phyloP scores from a whole-genome alignment of 23 red algal species.

The Agarophyton chilense region DNA sequence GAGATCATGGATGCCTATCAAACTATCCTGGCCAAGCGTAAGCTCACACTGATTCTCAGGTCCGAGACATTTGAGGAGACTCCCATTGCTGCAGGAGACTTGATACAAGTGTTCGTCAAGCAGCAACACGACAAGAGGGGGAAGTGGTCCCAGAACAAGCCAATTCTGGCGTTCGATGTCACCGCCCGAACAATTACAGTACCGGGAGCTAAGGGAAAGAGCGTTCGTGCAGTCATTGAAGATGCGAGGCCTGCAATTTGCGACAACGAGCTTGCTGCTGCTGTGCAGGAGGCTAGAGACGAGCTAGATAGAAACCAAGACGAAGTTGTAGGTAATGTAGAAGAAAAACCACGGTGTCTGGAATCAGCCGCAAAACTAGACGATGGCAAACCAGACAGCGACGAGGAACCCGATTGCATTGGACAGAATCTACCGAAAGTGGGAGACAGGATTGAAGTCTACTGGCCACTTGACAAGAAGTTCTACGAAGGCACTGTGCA shows the following conservation, averaged over 20 bases:
- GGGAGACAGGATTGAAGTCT: slow-evolving; percentile 10
- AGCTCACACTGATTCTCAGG: slow-evolving; percentile 1
- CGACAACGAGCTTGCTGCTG: not conserved
- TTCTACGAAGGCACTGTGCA: not conserved
- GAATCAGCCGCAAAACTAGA: not conserved
- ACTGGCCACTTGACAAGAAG: slow-evolving; percentile 21
- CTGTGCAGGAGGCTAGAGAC: slow-evolving; percentile 40
- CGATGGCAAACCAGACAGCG: not conserved
- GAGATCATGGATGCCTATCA: slow-evolving; percentile 17
- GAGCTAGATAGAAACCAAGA: slow-evolving; percentile 32
- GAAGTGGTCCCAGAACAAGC: slow-evolving; percentile 4
- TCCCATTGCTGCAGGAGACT: not conserved
- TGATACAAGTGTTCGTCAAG: slow-evolving; percentile 25
- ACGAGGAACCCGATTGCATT: not conserved
- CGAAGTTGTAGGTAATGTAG: not conserved
- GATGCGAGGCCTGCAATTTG: slow-evolving; percentile 11
- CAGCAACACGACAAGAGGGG: not conserved
- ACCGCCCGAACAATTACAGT: not conserved
- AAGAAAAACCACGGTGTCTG: not conserved
- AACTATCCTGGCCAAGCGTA: not conserved
- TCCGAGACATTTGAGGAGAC: slow-evolving; percentile 3
- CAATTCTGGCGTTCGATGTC: slow-evolving; percentile 14
- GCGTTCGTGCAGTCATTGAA: slow-evolving; percentile 1
- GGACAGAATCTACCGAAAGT: not conserved
- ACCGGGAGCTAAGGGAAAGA: not conserved